Conservation (phyloP, 331 rosid species). For the Cydonia oblonga region DNA sequence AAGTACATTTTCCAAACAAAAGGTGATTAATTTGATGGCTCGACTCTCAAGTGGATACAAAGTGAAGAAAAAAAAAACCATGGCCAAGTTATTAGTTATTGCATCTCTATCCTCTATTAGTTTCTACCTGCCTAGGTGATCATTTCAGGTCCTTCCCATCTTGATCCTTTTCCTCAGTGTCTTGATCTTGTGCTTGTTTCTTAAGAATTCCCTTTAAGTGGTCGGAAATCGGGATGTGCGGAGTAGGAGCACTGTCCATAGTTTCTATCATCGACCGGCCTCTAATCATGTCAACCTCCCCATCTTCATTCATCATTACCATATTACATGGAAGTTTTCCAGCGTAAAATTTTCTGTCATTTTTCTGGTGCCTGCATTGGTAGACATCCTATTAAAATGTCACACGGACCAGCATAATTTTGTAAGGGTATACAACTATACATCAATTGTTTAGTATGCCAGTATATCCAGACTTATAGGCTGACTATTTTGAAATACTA, state of each 20-base stretch:
- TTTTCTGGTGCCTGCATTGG: slow-evolving; percentile 27
- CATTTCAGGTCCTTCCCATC: background rate
- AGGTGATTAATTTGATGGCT: background rate
- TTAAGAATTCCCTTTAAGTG: slow-evolving; percentile 8
- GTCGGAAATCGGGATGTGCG: slow-evolving; percentile 10
- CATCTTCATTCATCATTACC: slow-evolving; percentile 41
- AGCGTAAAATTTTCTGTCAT: slow-evolving; percentile 23
- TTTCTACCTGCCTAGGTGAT: background rate
- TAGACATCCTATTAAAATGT: background rate
- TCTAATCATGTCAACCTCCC: slow-evolving; percentile 34
- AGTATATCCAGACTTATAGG: background rate
- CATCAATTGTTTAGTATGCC: background rate
- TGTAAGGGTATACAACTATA: background rate
- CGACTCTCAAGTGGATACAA: background rate
- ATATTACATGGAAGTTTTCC: slow-evolving; percentile 32
- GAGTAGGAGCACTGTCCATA: slow-evolving; percentile 4
- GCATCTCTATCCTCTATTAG: background rate
- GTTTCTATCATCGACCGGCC: slow-evolving; percentile 2
- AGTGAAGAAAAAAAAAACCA: background rate
- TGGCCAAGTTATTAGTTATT: background rate
- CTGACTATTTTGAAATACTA: too few species aligned
- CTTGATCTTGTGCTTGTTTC: slow-evolving; percentile 3
- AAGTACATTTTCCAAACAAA: background rate
- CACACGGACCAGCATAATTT: background rate
- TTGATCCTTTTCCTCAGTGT: background rate